Percentiles rank a stretch among this genome's conserved stretches.
Conservation (phyloP, 2,329 filamentous ascomycete species). For the Septoria linicola region DNA sequence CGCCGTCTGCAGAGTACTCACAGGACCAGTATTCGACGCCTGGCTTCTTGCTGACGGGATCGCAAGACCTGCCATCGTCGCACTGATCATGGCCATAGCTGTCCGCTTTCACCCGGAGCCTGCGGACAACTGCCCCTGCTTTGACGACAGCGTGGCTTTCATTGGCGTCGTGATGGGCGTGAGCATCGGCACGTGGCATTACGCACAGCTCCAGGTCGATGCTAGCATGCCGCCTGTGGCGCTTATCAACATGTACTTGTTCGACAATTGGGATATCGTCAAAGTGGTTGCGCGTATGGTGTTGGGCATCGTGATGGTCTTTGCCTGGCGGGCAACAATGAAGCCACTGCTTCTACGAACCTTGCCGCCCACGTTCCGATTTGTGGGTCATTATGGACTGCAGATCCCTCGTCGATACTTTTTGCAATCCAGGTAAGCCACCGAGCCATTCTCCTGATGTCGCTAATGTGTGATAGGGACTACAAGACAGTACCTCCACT, state of each 20-base stretch:
- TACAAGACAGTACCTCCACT: constrained; percentile 79
- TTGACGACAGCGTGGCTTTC: constrained; percentile 93
- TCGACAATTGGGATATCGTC: constrained; percentile 62
- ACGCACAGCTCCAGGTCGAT: constrained; percentile 35
- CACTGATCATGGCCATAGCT: constrained; percentile 67
- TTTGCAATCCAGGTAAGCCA: constrained; percentile 69
- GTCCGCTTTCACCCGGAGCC: constrained; percentile 79
- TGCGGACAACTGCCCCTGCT: constrained; percentile 94
- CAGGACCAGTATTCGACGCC: constrained; percentile 62
- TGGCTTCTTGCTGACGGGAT: constrained; percentile 68
- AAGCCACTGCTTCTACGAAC: constrained; percentile 77
- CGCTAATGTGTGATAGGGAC: constrained; percentile 49
- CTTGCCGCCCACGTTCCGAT: constrained; percentile 82
- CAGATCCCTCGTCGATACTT: constrained; percentile 88
- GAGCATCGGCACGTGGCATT: constrained; percentile 82
- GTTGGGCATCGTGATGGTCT: constrained; percentile 78
- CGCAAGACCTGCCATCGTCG: constrained; percentile 62
- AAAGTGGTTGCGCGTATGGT: constrained; percentile 67
- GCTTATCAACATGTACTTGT: constrained; percentile 26
- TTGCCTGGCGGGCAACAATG: constrained; percentile 85
- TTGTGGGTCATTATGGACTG: constrained; percentile 76
- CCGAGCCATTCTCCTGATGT: background rate
- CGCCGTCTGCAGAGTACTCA: constrained; percentile 55
- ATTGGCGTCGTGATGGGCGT: constrained; percentile 84
- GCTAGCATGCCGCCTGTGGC: constrained; percentile 1